Percentiles rank a stretch among this genome's conserved stretches.
These are phyloP conservation scores for Pythium coloratum DNA, from an alignment of 352 stramenopile species.

Conservation along the genomic window DNA sequence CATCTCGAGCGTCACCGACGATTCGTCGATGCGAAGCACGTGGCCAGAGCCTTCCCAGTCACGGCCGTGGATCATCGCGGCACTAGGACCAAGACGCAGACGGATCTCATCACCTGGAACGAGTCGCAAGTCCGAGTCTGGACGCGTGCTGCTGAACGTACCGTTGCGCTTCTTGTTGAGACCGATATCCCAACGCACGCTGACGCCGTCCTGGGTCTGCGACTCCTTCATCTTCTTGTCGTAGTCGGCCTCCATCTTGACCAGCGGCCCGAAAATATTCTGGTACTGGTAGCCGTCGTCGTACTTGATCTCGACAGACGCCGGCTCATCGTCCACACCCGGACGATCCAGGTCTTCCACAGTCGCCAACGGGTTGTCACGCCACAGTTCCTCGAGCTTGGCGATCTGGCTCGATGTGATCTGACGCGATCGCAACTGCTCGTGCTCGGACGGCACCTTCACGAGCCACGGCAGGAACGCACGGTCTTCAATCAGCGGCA, in stretches of 20 bases:
- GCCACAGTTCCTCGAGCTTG: constrained; percentile 94
- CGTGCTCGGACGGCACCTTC: constrained; percentile 91
- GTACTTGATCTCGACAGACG: constrained; percentile 90
- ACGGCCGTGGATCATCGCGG: constrained; percentile 76
- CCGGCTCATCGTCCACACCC: constrained; percentile 88
- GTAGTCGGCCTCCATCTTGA: constrained; percentile 99
- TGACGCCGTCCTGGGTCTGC: constrained; percentile 93
- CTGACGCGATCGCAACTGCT: constrained; percentile 92
- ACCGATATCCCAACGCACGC: constrained; percentile 94
- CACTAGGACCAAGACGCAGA: constrained; percentile 87
- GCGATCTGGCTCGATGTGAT: constrained; percentile 92
- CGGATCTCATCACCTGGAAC: constrained; percentile 97
- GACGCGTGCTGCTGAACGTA: constrained; percentile 93
- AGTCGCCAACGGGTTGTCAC: constrained; percentile 94
- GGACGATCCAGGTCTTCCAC: constrained; percentile 96
- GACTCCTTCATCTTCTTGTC: constrained; percentile 99
- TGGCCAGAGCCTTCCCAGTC: constrained; percentile 96
- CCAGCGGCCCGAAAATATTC: constrained; percentile 98
- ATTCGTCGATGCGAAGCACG: constrained; percentile 87
- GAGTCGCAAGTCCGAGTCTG: constrained; percentile 88
- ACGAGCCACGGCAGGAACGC: constrained; percentile 97
- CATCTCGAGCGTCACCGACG: constrained; percentile 86
- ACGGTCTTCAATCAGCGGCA: constrained; percentile 97
- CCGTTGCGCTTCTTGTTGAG: constrained; percentile 97
- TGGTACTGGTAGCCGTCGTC: constrained; percentile 99